Evolutionary conservation across 345 rosid species (phyloP), one percentile per base, ranked within the genome.

Genomic region (Hypericum androsaemum): DNA sequence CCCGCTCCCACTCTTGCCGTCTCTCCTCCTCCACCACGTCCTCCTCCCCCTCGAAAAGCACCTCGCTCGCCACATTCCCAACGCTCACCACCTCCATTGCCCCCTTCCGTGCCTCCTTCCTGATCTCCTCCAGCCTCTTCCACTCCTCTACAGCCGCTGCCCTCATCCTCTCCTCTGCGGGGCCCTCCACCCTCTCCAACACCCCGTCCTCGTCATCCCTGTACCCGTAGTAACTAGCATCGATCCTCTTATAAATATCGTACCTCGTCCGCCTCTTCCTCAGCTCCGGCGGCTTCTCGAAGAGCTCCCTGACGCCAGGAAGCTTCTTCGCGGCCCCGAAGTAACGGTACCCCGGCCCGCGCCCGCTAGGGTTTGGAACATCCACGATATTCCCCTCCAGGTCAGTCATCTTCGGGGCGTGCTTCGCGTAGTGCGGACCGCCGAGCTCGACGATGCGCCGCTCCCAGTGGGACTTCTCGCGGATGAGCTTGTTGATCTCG

Each of bases 161-260:
- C 65, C 95, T 72, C 75, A 88, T 83, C 61, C 13, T 59, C n/a
- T 32, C 72, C 73, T 87, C 89, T 0, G 83, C 83, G 0, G 76
- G 77, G 37, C 64, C 87, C 77, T 92, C 96, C 37, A 92, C 79
- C 40, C 22, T 78, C 70, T 67, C 90, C 79, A 92, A 65, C 10
- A 85, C 83, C 1, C 95, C 97, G 52, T 88, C 97, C 55, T 92
- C 97, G 0, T 92, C 95, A 8, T 92, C 98, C 57, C 97, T 83
- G 41, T 88, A 92, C 9, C 96, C 96, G 12, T 92, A 92, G 43
- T 88, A 92, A 45, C 95, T 92, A 16, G 96, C 86, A 57, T 92
- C 95, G 35, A 92, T 92, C 76, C 95, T 74, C 46, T 85, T 92
- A 35, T 84, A 92, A 10, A 92, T 88, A 61, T 88, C 98, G 48